Conservation (phyloP, 441 rosid genomes). For the Metrosideros polymorpha region DNA sequence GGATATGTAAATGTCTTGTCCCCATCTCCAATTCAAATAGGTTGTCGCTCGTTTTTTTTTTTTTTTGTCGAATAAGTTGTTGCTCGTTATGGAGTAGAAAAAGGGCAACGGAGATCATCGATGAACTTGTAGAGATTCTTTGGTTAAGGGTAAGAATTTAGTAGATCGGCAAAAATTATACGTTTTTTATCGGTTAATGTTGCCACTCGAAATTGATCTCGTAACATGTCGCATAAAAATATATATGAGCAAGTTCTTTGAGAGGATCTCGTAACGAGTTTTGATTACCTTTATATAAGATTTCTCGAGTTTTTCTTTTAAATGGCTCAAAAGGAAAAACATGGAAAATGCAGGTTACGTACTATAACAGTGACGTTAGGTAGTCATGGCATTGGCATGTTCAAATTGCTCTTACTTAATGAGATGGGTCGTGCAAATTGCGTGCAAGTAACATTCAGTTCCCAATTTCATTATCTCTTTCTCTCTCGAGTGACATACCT, state of each 20-base stretch:
- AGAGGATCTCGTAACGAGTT: not conserved
- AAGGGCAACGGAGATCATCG: not conserved
- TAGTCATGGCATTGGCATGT: not conserved
- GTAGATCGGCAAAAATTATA: fast-evolving
- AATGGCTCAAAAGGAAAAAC: not conserved
- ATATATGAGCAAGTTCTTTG: not conserved
- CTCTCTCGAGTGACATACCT: not conserved
- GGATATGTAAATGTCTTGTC: not conserved
- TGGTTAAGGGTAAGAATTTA: not conserved
- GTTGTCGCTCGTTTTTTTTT: no score
- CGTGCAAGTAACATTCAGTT: not conserved
- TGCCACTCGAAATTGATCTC: not conserved
- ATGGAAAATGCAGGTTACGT: not conserved
- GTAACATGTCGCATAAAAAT: not conserved
- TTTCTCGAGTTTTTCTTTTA: no score
- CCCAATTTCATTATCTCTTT: not conserved
- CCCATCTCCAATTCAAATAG: not conserved
- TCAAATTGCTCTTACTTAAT: not conserved
- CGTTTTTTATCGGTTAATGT: not conserved
- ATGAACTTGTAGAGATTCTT: no score
- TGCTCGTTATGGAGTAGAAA: not conserved
- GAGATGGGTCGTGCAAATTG: not conserved
- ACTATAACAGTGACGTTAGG: not conserved
- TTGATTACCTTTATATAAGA: not conserved
- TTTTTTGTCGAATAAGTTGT: fast-evolving